These are phyloP conservation scores for Fusarium buharicum DNA, from an alignment of 2,329 filamentous ascomycete genomes.

Conservation along the genomic window DNA sequence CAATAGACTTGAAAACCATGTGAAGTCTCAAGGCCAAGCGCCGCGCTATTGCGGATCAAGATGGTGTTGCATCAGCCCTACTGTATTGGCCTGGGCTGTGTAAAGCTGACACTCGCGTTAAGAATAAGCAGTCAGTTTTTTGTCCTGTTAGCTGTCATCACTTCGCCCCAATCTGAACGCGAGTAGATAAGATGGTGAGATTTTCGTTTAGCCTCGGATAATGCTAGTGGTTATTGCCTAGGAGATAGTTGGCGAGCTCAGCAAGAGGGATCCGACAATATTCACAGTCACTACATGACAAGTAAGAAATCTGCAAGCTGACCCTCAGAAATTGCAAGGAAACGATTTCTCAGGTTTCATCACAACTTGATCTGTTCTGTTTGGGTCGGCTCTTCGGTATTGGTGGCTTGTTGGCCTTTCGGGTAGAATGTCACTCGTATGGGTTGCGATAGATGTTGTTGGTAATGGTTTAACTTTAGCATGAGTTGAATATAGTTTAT, in stretches of 20 bases:
- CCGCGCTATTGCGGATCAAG: neutral
- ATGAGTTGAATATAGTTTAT: no score
- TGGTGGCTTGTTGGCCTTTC: no score
- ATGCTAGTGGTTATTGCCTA: neutral
- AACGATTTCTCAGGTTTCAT: no score
- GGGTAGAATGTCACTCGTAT: no score
- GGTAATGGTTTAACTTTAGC: no score
- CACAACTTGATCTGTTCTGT: no score
- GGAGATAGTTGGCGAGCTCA: neutral
- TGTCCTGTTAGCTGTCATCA: neutral
- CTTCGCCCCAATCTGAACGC: neutral
- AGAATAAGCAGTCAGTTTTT: neutral
- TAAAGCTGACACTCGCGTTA: neutral
- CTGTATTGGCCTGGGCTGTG: neutral
- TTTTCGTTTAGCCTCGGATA: neutral
- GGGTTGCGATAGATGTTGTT: no score
- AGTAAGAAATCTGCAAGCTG: no score
- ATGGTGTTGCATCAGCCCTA: constrained; percentile 13
- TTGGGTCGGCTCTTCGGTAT: no score
- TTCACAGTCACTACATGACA: no score
- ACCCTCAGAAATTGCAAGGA: no score
- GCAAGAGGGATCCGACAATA: neutral
- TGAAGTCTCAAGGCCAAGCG: neutral
- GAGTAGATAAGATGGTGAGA: neutral
- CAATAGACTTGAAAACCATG: neutral